Conservation (phyloP, 345 rosid genomes). For the Ceriops decandra region DNA sequence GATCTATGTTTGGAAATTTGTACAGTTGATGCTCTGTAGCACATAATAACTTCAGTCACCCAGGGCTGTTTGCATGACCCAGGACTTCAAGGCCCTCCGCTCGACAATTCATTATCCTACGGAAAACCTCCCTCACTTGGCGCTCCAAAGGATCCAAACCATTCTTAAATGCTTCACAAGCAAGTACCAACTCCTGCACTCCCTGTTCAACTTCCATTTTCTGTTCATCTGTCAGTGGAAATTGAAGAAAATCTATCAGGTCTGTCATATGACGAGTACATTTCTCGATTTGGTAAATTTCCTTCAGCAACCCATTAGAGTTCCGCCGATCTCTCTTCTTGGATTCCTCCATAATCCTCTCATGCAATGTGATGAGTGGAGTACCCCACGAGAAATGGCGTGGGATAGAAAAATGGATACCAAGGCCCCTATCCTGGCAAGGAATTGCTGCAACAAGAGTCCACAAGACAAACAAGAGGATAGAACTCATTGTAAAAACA, state of each 20-base stretch:
- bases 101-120: slow-evolving; percentile 31
- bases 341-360: slow-evolving; percentile 38
- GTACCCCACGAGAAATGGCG: slow-evolving; percentile 28
- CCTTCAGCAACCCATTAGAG: slow-evolving; percentile 32
- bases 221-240: slow-evolving; percentile 30
- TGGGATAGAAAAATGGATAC: slow-evolving; percentile 29
- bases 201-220: slow-evolving; percentile 22
- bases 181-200: slow-evolving; percentile 26
- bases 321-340: slow-evolving; percentile 29
- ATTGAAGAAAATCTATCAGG: slow-evolving; percentile 30
- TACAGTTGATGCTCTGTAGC: slow-evolving; percentile 17
- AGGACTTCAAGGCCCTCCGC: slow-evolving; percentile 33
- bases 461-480: slow-evolving; percentile 38
- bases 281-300: slow-evolving; percentile 33
- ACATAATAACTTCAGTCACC: background rate
- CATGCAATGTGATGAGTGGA: slow-evolving; percentile 24
- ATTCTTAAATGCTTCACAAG: slow-evolving; percentile 25
- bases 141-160: slow-evolving; percentile 39
- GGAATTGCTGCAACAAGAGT: slow-evolving; percentile 44
- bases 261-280: slow-evolving; percentile 26
- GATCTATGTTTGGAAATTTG: slow-evolving; percentile 6
- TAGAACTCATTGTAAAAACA: slow-evolving; percentile 30
- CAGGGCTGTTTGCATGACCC: slow-evolving; percentile 4
- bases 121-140: slow-evolving; percentile 38
- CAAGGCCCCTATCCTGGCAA: slow-evolving; percentile 40